Evolutionary conservation across 495 filamentous ascomycete genomes (phyloP).

Genomic region (Melanomma pulvis-pyrius): DNA sequence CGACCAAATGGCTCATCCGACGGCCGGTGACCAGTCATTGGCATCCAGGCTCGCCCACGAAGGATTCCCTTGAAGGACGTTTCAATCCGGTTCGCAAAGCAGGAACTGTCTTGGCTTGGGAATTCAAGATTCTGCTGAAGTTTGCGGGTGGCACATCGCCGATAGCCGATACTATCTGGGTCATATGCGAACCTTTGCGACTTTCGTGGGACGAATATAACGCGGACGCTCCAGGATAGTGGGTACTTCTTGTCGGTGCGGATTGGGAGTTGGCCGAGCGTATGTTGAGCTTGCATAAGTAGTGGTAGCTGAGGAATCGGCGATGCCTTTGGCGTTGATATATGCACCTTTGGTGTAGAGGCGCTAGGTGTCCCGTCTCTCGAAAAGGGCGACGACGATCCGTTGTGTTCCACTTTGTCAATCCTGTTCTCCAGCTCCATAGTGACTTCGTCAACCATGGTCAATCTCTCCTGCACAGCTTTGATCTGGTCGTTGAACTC

Average conservation of each 20-base stretch:
- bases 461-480: conserved; percentile 33
- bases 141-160: conserved; percentile 38
- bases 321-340: conserved; percentile 23
- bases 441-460: conserved; percentile 36
- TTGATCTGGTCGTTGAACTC: conserved; percentile 39
- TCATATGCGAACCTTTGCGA: conserved; percentile 37
- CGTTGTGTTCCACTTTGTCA: conserved; percentile 29
- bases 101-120: conserved; percentile 33
- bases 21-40: conserved; percentile 33
- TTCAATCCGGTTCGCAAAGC: conserved; percentile 38
- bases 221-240: conserved; percentile 35
- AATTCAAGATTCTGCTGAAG: conserved; percentile 38
- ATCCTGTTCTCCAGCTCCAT: conserved; percentile 41
- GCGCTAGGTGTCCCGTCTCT: conserved; percentile 29
- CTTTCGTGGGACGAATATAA: conserved; percentile 38
- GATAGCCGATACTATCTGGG: conserved; percentile 36
- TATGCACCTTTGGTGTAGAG: conserved; percentile 22
- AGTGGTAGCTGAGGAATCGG: conserved; percentile 24
- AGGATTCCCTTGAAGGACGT: conserved; percentile 36
- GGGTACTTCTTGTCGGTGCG: conserved; percentile 39
- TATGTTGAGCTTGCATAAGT: conserved; percentile 26
- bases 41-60: conserved; percentile 40
- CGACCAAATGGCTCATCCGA: conserved; percentile 33
- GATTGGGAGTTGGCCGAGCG: conserved; percentile 33
- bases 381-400: conserved; percentile 24